A percentile compares a stretch with the other conserved stretches of the same genome.
Evolutionary conservation across 2,329 filamentous ascomycete species (phyloP).

Genomic region (Tolypocladium inflatum): DNA sequence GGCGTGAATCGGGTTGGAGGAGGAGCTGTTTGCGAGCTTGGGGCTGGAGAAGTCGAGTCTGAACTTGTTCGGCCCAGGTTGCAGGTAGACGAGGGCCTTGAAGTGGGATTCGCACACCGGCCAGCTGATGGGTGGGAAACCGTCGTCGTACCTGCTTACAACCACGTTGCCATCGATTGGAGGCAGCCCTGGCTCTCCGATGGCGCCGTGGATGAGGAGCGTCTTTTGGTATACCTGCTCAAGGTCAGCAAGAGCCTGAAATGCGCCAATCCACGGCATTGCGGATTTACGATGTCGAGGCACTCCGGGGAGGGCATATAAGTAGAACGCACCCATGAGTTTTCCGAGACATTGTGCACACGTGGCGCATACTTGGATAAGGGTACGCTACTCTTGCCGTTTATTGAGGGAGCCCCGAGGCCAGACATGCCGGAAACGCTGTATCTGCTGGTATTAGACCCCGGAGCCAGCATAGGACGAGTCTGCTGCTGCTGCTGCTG

Average conservation of each 20-base stretch:
- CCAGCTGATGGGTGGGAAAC: constrained; percentile 75
- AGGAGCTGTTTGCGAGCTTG: constrained; percentile 62
- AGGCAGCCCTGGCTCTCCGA: constrained; percentile 61
- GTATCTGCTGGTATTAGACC: constrained; percentile 42
- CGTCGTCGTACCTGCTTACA: constrained; percentile 74
- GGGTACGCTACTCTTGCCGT: constrained; percentile 47
- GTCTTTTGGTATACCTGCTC: constrained; percentile 86
- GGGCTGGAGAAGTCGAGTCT: constrained; percentile 82
- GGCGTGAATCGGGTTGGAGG: constrained; percentile 61
- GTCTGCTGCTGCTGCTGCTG: constrained; percentile 10
- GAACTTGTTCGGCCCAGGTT: constrained; percentile 79
- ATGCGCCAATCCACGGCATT: background rate
- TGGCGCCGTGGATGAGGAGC: constrained; percentile 69
- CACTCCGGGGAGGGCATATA: background rate
- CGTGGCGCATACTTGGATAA: constrained; percentile 74
- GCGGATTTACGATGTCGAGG: background rate
- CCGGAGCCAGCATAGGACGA: constrained; percentile 28
- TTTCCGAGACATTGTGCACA: constrained; percentile 69
- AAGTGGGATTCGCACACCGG: constrained; percentile 84
- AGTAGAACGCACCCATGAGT: constrained; percentile 62
- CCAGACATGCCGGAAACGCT: constrained; percentile 58
- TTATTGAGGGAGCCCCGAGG: constrained; percentile 43
- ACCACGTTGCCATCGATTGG: constrained; percentile 70
- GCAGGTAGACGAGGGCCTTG: constrained; percentile 84
- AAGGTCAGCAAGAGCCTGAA: constrained; percentile 10